Percentiles rank a stretch among this genome's conserved stretches.
phyloP scores from a whole-genome alignment of 2,329 filamentous ascomycete genomes.

The Geosmithia morbida region DNA sequence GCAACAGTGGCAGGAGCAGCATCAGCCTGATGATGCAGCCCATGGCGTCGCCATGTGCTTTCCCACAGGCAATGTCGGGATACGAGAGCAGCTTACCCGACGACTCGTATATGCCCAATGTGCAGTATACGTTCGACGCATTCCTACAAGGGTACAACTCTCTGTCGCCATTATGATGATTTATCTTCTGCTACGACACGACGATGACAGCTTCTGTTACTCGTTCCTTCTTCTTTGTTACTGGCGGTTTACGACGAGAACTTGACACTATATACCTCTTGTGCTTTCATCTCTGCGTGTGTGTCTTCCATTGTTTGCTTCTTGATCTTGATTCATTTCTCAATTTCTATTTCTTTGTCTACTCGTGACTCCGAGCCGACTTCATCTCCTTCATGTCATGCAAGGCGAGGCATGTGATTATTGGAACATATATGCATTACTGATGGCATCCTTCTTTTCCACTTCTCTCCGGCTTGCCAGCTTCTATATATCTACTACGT shows the following conservation, averaged over 20 bases:
- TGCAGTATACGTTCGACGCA: not conserved
- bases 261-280: no score
- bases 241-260: not conserved
- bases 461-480: no score
- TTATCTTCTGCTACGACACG: not conserved
- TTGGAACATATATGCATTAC: no score
- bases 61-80: slow-evolving; percentile 1
- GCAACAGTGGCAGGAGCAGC: slow-evolving; percentile 16
- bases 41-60: not conserved
- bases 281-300: no score
- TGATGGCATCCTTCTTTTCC: no score
- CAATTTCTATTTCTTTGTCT: no score
- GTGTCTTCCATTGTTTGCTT: no score
- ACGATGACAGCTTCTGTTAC: not conserved
- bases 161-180: not conserved
- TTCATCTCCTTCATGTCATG: no score
- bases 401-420: no score
- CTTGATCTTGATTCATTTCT: no score
- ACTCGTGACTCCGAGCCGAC: no score
- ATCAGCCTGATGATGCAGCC: slow-evolving; percentile 6
- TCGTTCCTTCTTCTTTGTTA: not conserved
- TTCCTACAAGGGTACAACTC: not conserved
- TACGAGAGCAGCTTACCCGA: slow-evolving; percentile 2
- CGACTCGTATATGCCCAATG: slow-evolving; percentile 2
- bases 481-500: no score